phyloP scores from a whole-genome alignment of 129 eudicot species.

The Mikania micrantha region DNA sequence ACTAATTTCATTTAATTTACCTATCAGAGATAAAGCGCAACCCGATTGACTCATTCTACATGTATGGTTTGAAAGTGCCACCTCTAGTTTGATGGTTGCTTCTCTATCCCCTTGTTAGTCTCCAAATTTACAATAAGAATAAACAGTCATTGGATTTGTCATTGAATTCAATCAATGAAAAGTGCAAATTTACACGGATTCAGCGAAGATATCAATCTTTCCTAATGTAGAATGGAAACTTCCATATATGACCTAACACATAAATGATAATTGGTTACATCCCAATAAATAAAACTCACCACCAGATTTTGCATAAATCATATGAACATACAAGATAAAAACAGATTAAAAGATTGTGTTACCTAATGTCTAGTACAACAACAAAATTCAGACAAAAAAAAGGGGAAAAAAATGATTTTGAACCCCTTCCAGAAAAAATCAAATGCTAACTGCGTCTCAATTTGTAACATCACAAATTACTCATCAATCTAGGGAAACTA shows the following conservation, averaged over 20 bases:
- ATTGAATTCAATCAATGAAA: not conserved
- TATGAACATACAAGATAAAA: constrained; percentile 1
- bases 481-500: not conserved
- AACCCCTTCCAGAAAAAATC: not conserved
- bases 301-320: not conserved
- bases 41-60: not conserved
- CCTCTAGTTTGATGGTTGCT: not conserved
- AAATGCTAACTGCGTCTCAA: not conserved
- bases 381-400: too few species aligned
- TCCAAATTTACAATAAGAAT: not conserved
- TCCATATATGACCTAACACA: not conserved
- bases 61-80: not conserved
- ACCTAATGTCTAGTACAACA: not conserved
- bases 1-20: not conserved
- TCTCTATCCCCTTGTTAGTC: not conserved
- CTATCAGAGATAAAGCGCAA: not conserved
- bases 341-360: not conserved
- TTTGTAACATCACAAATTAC: not conserved
- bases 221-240: not conserved
- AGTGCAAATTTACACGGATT: not conserved
- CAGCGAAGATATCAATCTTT: not conserved
- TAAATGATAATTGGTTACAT: not conserved
- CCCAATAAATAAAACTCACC: not conserved
- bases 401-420: not conserved
- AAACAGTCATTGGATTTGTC: not conserved